phyloP scores from a whole-genome alignment of 2,329 filamentous ascomycete genomes.

The Scopulariopsis brevicaulis region DNA sequence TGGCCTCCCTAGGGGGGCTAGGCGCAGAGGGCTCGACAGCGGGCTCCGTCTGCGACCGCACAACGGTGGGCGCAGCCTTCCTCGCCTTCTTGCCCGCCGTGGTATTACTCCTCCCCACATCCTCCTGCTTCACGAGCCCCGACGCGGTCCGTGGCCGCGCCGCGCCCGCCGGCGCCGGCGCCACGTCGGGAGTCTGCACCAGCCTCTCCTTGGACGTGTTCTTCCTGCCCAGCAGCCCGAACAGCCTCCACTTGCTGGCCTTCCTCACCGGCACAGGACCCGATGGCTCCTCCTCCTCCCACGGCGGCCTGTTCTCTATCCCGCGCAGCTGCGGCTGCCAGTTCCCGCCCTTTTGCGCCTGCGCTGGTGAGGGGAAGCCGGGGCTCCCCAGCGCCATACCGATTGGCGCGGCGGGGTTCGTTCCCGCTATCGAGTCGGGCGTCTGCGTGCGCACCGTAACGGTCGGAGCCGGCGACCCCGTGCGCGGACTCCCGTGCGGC shows the following conservation, averaged over 20 bases:
- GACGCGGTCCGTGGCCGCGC: slow-evolving; percentile 1
- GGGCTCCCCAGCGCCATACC: slow-evolving; percentile 69
- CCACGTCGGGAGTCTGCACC: background rate
- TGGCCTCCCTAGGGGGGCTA: slow-evolving; percentile 3
- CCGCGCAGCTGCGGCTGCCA: slow-evolving; percentile 3
- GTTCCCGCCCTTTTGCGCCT: background rate
- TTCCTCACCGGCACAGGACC: slow-evolving; percentile 1
- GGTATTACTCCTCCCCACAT: slow-evolving; percentile 21
- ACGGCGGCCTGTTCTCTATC: background rate
- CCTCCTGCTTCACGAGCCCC: background rate
- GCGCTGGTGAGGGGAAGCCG: slow-evolving; percentile 2
- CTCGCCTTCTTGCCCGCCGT: slow-evolving; percentile 19
- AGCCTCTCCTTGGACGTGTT: background rate
- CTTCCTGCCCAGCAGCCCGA: slow-evolving; percentile 6
- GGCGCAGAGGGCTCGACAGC: background rate
- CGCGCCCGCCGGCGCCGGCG: background rate
- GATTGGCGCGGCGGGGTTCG: slow-evolving; percentile 31
- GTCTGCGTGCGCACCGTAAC: slow-evolving; percentile 26
- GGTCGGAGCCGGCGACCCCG: slow-evolving; percentile 18
- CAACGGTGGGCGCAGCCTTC: slow-evolving; percentile 30
- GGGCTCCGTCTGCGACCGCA: slow-evolving; percentile 30
- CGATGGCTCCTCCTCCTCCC: background rate
- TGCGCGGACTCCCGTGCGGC: slow-evolving; percentile 26
- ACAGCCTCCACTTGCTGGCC: slow-evolving; percentile 9
- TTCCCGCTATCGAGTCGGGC: slow-evolving; percentile 27